These are phyloP conservation scores for Hypoxylon sp. DNA, from an alignment of 2,329 filamentous ascomycete species.

Conservation along the genomic window DNA sequence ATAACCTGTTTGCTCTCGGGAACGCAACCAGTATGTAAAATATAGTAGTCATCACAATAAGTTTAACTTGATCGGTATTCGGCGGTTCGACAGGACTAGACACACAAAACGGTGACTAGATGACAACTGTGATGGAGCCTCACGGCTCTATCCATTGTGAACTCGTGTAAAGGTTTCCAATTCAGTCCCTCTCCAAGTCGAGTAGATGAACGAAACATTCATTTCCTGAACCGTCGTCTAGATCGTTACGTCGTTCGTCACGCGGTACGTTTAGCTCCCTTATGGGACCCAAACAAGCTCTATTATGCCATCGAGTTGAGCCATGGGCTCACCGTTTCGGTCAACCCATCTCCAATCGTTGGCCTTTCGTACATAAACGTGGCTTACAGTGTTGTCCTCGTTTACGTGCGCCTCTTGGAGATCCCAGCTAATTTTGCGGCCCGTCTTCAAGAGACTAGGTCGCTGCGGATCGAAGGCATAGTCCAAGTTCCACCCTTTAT, in stretches of 20 bases:
- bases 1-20: constrained; percentile 3
- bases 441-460: constrained; percentile 63
- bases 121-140: neutral
- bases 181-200: constrained; percentile 27
- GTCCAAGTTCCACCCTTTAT: constrained; percentile 66
- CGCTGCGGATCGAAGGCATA: constrained; percentile 67
- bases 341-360: constrained; percentile 69
- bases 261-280: constrained; percentile 18
- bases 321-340: constrained; percentile 63
- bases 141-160: constrained; percentile 21
- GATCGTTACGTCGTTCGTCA: constrained; percentile 43
- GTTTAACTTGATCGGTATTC: constrained; percentile 21
- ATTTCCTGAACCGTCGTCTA: constrained; percentile 35
- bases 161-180: constrained; percentile 27
- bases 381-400: constrained; percentile 65
- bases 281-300: constrained; percentile 70
- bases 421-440: constrained; percentile 68
- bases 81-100: constrained; percentile 8
- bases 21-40: constrained; percentile 16
- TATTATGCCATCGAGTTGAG: constrained; percentile 67
- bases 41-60: constrained; percentile 6
- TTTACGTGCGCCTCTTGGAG: constrained; percentile 65
- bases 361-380: constrained; percentile 67
- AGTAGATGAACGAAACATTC: constrained; percentile 33
- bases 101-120: constrained; percentile 19